These are phyloP conservation scores for Mycosphaerelloides madeirae DNA, from an alignment of 2,329 filamentous ascomycete species.

Conservation along the genomic window DNA sequence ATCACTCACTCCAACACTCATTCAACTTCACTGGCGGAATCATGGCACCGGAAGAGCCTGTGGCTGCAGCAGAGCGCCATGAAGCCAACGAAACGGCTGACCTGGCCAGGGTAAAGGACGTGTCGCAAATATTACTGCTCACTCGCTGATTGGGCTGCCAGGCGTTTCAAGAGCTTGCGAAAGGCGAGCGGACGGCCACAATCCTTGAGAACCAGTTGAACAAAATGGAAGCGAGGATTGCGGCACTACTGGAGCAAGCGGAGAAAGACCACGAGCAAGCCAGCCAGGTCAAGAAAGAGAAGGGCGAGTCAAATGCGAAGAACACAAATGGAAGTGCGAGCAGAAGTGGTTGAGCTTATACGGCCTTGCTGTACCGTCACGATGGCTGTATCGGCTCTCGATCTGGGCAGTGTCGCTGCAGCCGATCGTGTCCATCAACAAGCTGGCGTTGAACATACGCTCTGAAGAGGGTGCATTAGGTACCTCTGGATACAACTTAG, in stretches of 20 bases:
- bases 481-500: no score
- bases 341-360: neutral
- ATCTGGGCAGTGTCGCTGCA: no score
- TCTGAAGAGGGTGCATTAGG: no score
- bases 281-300: conserved; percentile 21
- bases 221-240: conserved; percentile 52
- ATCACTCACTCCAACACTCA: no score
- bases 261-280: conserved; percentile 37
- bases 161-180: conserved; percentile 49
- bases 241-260: conserved; percentile 47
- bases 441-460: no score
- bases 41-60: conserved; percentile 21
- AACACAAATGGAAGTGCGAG: neutral
- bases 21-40: neutral
- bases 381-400: no score
- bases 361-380: neutral
- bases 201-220: conserved; percentile 53
- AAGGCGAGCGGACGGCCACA: conserved; percentile 53
- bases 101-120: conserved; percentile 20
- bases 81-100: conserved; percentile 19
- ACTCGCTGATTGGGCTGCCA: conserved; percentile 19
- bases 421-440: no score
- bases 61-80: conserved; percentile 10
- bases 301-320: conserved; percentile 14
- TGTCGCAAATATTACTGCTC: neutral